phyloP scores from a whole-genome alignment of 148 eudicot genomes.

The Rhododendron kiyosumense region DNA sequence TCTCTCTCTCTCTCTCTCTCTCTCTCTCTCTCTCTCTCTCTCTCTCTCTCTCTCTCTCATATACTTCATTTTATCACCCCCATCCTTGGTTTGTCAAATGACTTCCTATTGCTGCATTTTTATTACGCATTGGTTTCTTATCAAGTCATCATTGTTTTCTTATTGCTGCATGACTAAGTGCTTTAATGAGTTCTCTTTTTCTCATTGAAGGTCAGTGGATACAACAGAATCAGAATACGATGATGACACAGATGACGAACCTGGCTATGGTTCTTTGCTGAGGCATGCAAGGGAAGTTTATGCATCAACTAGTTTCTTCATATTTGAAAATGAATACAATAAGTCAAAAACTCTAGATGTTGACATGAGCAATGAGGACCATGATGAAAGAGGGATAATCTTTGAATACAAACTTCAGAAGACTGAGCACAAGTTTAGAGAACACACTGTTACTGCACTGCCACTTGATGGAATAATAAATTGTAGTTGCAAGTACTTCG shows the following conservation, averaged over 20 bases:
- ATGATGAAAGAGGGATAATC: background rate
- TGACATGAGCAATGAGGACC: background rate
- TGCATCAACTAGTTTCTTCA: background rate
- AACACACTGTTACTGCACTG: background rate
- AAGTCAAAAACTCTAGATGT: background rate
- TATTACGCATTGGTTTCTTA: too few relatives aligned
- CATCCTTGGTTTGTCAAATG: too few relatives aligned
- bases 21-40: too few relatives aligned
- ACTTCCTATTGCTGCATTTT: too few relatives aligned
- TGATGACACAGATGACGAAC: background rate
- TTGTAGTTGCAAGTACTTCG: conserved; percentile 4
- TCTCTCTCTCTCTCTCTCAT: too few relatives aligned
- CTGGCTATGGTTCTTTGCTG: background rate
- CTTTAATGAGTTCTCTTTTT: too few relatives aligned
- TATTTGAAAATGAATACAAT: background rate
- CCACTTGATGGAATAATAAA: background rate
- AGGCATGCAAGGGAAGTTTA: conserved; percentile 3
- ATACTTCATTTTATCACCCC: background rate
- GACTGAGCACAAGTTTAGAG: background rate
- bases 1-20: too few relatives aligned
- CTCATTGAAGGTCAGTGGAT: background rate
- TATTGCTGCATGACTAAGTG: too few relatives aligned
- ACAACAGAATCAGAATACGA: background rate
- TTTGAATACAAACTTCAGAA: background rate
- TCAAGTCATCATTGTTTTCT: too few relatives aligned